Evolutionary conservation across 2,329 filamentous ascomycete species (phyloP).

Genomic region (Fusarium sacchari): DNA sequence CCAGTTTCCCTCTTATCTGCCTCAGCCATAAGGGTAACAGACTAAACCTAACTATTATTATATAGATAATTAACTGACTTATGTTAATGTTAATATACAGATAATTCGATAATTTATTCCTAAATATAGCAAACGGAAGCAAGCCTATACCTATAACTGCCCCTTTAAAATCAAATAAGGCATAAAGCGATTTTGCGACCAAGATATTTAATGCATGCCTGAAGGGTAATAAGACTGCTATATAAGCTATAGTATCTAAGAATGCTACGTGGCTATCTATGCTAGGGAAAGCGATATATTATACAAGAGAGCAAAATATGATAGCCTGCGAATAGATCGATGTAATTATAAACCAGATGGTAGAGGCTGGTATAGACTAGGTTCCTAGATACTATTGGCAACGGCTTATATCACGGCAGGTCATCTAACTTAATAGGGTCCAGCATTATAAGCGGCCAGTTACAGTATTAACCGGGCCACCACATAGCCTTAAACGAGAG

Average conservation of each 20-base stretch:
- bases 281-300: not conserved
- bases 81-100: not conserved
- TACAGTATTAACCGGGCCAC: not conserved
- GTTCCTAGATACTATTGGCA: not conserved
- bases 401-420: not conserved
- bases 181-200: not conserved
- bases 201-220: not conserved
- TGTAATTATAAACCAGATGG: not conserved
- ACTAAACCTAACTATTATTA: too few relatives aligned
- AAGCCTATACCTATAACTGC: not conserved
- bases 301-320: not conserved
- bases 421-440: not conserved
- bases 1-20: too few relatives aligned
- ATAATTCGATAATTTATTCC: not conserved
- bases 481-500: not conserved
- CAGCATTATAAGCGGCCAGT: not conserved
- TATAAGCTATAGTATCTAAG: not conserved
- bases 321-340: not conserved
- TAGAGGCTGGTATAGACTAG: not conserved
- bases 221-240: not conserved
- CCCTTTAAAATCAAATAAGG: not conserved
- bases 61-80: too few relatives aligned
- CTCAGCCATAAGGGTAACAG: too few relatives aligned
- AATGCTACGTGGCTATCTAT: not conserved
- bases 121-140: fast-evolving